Evolutionary conservation across 1,284 basidiomycete species (phyloP).

Genomic region (Ustilago shanxiensis): DNA sequence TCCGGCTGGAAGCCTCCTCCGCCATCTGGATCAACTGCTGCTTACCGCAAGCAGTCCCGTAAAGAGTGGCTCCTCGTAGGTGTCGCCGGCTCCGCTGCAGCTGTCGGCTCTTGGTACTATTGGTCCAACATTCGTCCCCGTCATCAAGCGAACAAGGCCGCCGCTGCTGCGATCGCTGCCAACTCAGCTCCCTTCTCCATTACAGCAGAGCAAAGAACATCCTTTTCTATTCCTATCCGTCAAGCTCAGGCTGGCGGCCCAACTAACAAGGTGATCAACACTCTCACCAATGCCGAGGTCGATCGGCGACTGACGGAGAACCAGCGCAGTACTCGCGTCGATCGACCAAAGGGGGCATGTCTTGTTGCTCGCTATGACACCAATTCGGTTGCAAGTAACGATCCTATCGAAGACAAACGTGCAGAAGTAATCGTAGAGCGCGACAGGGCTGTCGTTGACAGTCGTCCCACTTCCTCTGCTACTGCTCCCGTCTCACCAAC

Average conservation of each 20-base stretch:
- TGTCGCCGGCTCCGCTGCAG: conserved; percentile 64
- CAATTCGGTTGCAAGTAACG: conserved; percentile 66
- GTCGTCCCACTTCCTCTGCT: conserved; percentile 21
- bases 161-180: conserved; percentile 38
- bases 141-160: conserved; percentile 39
- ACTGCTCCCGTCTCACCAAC: conserved; percentile 18
- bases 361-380: conserved; percentile 68
- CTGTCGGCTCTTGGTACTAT: conserved; percentile 67
- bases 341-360: conserved; percentile 60
- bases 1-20: conserved; percentile 53
- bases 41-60: conserved; percentile 58
- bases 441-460: conserved; percentile 55
- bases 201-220: conserved; percentile 45
- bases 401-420: conserved; percentile 67
- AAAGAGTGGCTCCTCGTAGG: conserved; percentile 68
- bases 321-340: conserved; percentile 63
- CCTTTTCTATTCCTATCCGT: conserved; percentile 63
- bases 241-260: conserved; percentile 48
- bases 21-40: conserved; percentile 40
- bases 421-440: conserved; percentile 69
- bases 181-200: conserved; percentile 51
- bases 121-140: conserved; percentile 61
- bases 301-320: conserved; percentile 62
- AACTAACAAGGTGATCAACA: conserved; percentile 61
- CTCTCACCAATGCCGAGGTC: conserved; percentile 62